phyloP scores from a whole-genome alignment of 169 alveolate genomes.

The Toxoplasma gondii region DNA sequence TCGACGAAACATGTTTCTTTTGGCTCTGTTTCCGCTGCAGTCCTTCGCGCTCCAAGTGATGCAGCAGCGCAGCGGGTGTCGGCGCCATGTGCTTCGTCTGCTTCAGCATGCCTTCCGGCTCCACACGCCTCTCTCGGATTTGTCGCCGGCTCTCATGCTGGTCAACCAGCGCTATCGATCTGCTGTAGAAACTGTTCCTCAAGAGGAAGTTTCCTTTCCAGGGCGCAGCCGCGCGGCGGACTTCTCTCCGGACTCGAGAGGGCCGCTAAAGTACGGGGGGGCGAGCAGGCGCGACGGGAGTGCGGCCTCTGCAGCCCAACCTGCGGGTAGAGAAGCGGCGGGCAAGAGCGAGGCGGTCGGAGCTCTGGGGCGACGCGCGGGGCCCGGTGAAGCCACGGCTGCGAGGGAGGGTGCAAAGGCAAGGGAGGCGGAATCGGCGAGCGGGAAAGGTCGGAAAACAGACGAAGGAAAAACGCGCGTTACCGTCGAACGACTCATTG shows the following conservation, averaged over 20 bases:
- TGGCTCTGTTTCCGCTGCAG: background rate
- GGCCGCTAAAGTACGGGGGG: no score
- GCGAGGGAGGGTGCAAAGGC: background rate
- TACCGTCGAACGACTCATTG: conserved; percentile 27
- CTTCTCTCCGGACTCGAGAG: no score
- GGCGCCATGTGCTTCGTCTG: conserved; percentile 45
- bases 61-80: conserved; percentile 47
- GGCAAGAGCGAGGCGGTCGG: background rate
- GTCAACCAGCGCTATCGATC: conserved; percentile 62
- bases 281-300: no score
- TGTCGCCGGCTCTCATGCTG: conserved; percentile 60
- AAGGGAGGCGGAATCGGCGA: background rate
- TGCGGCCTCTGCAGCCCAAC: background rate
- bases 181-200: conserved; percentile 61
- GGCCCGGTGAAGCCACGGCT: background rate
- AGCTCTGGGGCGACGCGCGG: background rate
- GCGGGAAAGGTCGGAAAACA: no score
- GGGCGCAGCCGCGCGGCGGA: background rate
- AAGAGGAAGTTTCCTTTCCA: background rate
- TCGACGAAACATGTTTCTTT: background rate
- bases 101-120: conserved; percentile 51
- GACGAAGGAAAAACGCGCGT: background rate
- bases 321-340: background rate
- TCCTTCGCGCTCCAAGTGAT: conserved; percentile 44
- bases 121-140: conserved; percentile 42